Evolutionary conservation across 345 rosid genomes (phyloP), one percentile per base, ranked within the genome.

Genomic region (Gossypium mustelinum): DNA sequence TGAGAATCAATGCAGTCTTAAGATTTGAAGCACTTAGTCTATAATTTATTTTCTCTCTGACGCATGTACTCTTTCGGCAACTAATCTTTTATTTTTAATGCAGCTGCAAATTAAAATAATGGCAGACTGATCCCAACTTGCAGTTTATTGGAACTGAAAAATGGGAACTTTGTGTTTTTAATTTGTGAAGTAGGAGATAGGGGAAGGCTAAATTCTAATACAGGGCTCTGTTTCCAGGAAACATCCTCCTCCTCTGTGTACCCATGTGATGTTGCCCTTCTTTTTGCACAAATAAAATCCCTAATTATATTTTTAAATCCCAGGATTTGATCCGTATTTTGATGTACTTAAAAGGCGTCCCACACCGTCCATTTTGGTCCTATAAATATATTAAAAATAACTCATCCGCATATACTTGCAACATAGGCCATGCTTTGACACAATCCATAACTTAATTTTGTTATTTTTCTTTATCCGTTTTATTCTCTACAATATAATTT

Each of bases 201-300:
- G 14, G 34, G 34, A 29, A 3, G 34, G 34, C 34, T 29, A 29
- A 29, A 29, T 29, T 29, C 34, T 29, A 29, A 29, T 3, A 29
- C 7, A 18, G n/a, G 72, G 59, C 39, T 57, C 54, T 56, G 48
- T 72, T 58, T 57, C 75, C 67, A 78, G 79, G 90, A 83, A 87
- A 80, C 86, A 80, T 81, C 88, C 80, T 59, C 11, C 11, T 45
- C 16, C 70, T 52, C 83, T 80, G 84, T 56, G 11, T 24, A 41
- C 78, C 85, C 67, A 83, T 80, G 88, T 84, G 88, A 34, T 34
- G 41, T 34, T 5, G 41, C 74, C 20, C 62, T 70, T 39, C 39
- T 13, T 9, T 57, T 57, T 55, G 22, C 10, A 39, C 56, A 45
- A 68, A 29, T 29, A 29, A 29, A 29, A 29, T 29, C 39, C 39